Conservation (phyloP, 2,329 filamentous ascomycete genomes). For the Cladosporium sp. region DNA sequence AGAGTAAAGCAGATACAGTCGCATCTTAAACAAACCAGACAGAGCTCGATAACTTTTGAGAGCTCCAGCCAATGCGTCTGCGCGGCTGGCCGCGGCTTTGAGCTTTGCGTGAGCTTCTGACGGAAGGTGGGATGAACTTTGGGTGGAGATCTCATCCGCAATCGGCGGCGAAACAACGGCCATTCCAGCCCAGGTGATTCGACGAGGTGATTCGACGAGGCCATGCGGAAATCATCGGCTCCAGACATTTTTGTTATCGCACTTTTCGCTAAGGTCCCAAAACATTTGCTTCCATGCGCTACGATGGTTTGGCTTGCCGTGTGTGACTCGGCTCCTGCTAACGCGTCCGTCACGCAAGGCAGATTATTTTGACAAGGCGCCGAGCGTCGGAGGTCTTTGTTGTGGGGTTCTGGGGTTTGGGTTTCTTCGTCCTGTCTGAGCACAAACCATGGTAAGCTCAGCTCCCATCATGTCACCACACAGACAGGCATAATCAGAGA, state of each 20-base stretch:
- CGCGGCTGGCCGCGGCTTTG: slow-evolving; percentile 11
- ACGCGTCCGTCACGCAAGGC: neutral
- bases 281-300: neutral
- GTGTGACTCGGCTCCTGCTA: neutral
- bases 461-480: neutral
- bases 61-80: slow-evolving; percentile 10
- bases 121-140: slow-evolving; percentile 1
- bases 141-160: neutral
- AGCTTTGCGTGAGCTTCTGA: neutral
- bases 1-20: neutral
- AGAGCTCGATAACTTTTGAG: slow-evolving; percentile 6
- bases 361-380: neutral
- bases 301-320: neutral
- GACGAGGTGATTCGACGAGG: neutral
- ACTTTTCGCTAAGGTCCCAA: neutral
- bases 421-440: slow-evolving; percentile 4
- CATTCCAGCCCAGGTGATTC: neutral
- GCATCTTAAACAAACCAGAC: neutral
- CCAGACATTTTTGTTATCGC: slow-evolving; percentile 2
- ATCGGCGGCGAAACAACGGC: slow-evolving; percentile 1
- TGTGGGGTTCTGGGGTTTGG: slow-evolving; percentile 4
- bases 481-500: neutral
- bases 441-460: neutral
- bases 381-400: slow-evolving; percentile 1
- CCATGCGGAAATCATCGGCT: slow-evolving; percentile 7